These are phyloP conservation scores for Leccinum obscurum DNA, from an alignment of 768 basidiomycete genomes.

Conservation along the genomic window DNA sequence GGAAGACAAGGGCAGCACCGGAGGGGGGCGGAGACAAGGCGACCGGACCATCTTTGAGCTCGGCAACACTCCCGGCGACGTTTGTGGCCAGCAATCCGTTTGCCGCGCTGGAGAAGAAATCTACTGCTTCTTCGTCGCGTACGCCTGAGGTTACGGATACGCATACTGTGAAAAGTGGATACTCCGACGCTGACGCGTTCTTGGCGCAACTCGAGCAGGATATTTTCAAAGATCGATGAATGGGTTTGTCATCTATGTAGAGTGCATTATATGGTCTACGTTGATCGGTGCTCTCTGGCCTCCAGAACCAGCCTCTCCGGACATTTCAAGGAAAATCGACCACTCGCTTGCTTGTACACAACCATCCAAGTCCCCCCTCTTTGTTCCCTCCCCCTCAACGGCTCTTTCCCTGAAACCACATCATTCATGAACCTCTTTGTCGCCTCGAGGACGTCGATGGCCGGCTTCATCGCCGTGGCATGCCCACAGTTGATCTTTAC, in stretches of 20 bases:
- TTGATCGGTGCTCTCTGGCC: conserved; percentile 26
- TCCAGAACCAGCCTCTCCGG: conserved; percentile 48
- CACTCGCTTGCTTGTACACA: conserved; percentile 43
- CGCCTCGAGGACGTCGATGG: conserved; percentile 44
- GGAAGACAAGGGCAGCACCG: conserved; percentile 41
- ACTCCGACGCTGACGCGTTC: conserved; percentile 55
- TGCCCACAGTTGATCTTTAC: conserved; percentile 53
- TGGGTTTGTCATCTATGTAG: neutral
- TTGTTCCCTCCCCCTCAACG: conserved; percentile 32
- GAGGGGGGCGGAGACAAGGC: neutral
- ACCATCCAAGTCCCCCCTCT: conserved; percentile 42
- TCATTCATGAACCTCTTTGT: conserved; percentile 48
- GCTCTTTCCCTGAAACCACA: conserved; percentile 44
- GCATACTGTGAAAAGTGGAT: conserved; percentile 20
- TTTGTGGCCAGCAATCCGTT: conserved; percentile 46
- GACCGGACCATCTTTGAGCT: neutral
- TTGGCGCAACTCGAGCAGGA: conserved; percentile 66
- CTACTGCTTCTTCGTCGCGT: conserved; percentile 15
- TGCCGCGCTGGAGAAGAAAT: conserved; percentile 45
- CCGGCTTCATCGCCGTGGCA: conserved; percentile 44
- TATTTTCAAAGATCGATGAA: conserved; percentile 38
- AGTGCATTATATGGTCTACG: neutral
- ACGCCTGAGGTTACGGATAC: conserved; percentile 28
- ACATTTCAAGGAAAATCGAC: conserved; percentile 47
- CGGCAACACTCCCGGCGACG: conserved; percentile 1